Base-by-base conservation (phyloP, 192 early-diverging fungal species). In the Gigaspora rosea region DNA sequence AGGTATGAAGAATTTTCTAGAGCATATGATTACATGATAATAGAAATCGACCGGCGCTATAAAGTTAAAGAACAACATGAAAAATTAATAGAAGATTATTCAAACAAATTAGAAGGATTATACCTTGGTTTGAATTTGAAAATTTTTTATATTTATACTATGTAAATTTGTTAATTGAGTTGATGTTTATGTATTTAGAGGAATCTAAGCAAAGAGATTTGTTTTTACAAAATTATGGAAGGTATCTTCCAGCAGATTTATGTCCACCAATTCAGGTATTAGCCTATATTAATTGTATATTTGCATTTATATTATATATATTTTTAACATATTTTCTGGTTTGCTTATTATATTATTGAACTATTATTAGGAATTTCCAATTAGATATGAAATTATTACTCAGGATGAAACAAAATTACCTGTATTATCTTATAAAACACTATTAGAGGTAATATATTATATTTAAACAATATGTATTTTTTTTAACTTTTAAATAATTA, bases 1-100 rank as follows among this genome's bases (percentile, higher is more conserved):
- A 79, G 78, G 78, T 79, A 79, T 67, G 72, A 79, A 63, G 70
- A 79, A 63, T 79, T 79, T 22, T 63, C 58, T n/a, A 66, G 20
- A 36, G 36, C 78, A 1, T 79, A 79, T 59, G 78, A 79, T 73
- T 36, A 73, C 5, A 36, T 79, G 20, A 74, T 79, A 12, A 50
- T 79, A 3, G 78, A 79, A 51, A 79, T 79, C 27, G 69, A 79
- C 66, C 49, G 78, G 12, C 57, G 78, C 22, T 58, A 79, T 62
- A 16, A 51, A 20, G 57, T 71, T 20, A 64, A 33, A 32, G 78
- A 71, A 52, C 51, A 57, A 16, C 78, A 79, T 63, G 71, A 65
- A 64, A 71, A 47, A 66, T 27, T 54, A 16, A 71, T 64, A 0
- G 78, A 79, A 41, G 78, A 79, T 58, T 74, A 20, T 66, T 71